A percentile compares a stretch with the other conserved stretches of the same genome.
phyloP scores from a whole-genome alignment of 1,139 yeast genomes.

The Lodderomyces beijingensis region DNA sequence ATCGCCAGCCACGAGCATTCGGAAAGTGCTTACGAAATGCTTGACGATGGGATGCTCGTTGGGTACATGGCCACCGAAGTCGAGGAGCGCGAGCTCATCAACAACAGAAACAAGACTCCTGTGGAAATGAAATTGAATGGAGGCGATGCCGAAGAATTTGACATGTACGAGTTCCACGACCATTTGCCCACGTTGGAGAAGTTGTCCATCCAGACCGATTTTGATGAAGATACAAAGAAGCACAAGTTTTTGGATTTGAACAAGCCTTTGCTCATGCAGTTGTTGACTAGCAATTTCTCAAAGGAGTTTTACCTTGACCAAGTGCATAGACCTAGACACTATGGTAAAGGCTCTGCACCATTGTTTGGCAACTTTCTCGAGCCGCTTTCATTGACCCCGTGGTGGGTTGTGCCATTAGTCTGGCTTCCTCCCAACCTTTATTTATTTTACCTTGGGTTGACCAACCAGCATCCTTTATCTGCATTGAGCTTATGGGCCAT shows the following conservation, averaged over 20 bases:
- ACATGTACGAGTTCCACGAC: conserved; percentile 47
- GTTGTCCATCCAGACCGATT: conserved; percentile 76
- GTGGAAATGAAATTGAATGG: conserved; percentile 36
- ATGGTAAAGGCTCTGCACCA: conserved; percentile 81
- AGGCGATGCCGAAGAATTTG: conserved; percentile 13
- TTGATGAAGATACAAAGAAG: conserved; percentile 58
- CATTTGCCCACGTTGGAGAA: conserved; percentile 69
- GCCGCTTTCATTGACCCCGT: conserved; percentile 45
- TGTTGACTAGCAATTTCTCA: conserved; percentile 64
- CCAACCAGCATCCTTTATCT: conserved; percentile 29
- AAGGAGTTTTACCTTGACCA: conserved; percentile 92
- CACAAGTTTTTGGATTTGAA: conserved; percentile 85
- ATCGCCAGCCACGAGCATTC: conserved; percentile 68
- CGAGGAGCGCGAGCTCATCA: conserved; percentile 40
- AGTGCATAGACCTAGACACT: conserved; percentile 94
- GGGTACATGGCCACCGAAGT: conserved; percentile 45
- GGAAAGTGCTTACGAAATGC: conserved; percentile 82
- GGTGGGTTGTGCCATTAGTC: conserved; percentile 73
- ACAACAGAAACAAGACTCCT: conserved; percentile 37
- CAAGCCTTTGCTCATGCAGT: conserved; percentile 78
- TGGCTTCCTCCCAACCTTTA: conserved; percentile 83
- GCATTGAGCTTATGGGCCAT: conserved; percentile 43
- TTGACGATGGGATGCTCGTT: conserved; percentile 64
- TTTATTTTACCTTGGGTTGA: conserved; percentile 38
- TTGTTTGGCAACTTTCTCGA: conserved; percentile 47